Evolutionary conservation across 192 early-diverging fungal species (phyloP), one percentile per base, ranked within the genome.

Genomic region (Spinellus fusiger): DNA sequence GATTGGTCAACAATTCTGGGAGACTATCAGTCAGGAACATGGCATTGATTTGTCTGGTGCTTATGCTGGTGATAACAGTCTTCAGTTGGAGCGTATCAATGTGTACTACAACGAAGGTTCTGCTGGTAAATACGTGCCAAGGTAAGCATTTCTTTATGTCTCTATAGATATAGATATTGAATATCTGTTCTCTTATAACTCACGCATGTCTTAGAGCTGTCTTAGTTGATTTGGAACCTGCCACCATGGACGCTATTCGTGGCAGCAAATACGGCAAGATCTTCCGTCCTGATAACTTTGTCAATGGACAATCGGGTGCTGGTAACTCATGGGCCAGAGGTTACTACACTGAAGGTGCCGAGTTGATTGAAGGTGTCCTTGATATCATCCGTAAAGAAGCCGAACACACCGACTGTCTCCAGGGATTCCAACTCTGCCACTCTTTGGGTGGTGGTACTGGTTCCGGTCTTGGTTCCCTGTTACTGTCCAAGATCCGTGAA

Each of bases 311-410:
- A 50, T 81, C 73, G 38, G 94, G 94, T 51, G 93, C 94, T n/a
- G 94, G 93, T 54, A 96, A 95, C 80, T 91, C 93, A 74, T 94
- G 92, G 91, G 94, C 94, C 44, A 94, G 90, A 72, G 87, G 88
- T 22, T 84, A 88, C 62, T 89, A 89, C 54, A 88, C 86, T 10
- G 88, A 89, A 71, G 86, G 88, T 31, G 87, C 88, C 4, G 88
- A 89, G 65, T 62, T 89, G 7, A 77, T 89, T 10, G 88, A 89
- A 50, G 47, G 52, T 29, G 71, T 88, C 28, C 64, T 89, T 7
- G 86, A 89, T 57, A 71, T 76, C 15, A 68, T 89, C 10, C 83
- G 86, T 50, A 82, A 83, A 48, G 84, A 89, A 65, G 79, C 80
- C 23, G 88, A 89, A 57, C 61, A 68, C 31, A 82, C 80, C 52